Evolutionary conservation across 2,329 filamentous ascomycete genomes (phyloP).

Genomic region (Magnaporthiopsis rhizophila): DNA sequence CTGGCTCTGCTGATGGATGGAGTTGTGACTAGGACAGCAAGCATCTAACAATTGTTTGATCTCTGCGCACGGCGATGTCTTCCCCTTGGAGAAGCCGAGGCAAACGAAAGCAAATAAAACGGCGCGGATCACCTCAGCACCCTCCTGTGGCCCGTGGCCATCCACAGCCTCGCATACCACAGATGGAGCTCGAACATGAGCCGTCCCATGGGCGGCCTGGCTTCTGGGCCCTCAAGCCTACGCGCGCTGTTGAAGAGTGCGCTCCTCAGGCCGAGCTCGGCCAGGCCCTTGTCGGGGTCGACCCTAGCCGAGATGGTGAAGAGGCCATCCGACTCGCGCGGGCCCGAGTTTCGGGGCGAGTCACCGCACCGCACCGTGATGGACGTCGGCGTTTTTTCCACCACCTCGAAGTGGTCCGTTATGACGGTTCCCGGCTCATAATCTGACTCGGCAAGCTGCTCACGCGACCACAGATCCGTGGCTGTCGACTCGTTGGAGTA

Average conservation of each 20-base stretch:
- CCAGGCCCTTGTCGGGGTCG: constrained; percentile 49
- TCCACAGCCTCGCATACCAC: constrained; percentile 33
- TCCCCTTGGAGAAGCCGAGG: background rate
- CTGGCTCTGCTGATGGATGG: background rate
- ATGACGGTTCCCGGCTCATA: constrained; percentile 58
- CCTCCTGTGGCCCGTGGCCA: constrained; percentile 29
- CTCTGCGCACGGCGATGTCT: background rate
- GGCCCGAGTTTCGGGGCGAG: constrained; percentile 47
- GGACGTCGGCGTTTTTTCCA: constrained; percentile 51
- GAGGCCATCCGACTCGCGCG: constrained; percentile 54
- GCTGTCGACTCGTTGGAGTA: constrained; percentile 48
- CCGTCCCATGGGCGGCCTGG: constrained; percentile 20
- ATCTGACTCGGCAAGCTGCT: constrained; percentile 43
- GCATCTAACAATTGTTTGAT: background rate
- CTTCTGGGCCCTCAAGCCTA: constrained; percentile 25
- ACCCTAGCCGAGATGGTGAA: constrained; percentile 57
- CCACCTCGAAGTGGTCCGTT: constrained; percentile 65
- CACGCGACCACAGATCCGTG: constrained; percentile 51
- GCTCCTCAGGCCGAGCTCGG: constrained; percentile 58
- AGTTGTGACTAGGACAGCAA: background rate
- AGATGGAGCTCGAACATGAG: constrained; percentile 27
- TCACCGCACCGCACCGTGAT: constrained; percentile 61
- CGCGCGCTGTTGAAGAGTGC: constrained; percentile 44
- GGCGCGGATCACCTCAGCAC: constrained; percentile 17
- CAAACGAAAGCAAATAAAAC: background rate